Percentiles rank a stretch among this genome's conserved stretches.
These are phyloP conservation scores for Solanum pinnatisectum DNA, from an alignment of 257 asterid genomes.

Conservation along the genomic window DNA sequence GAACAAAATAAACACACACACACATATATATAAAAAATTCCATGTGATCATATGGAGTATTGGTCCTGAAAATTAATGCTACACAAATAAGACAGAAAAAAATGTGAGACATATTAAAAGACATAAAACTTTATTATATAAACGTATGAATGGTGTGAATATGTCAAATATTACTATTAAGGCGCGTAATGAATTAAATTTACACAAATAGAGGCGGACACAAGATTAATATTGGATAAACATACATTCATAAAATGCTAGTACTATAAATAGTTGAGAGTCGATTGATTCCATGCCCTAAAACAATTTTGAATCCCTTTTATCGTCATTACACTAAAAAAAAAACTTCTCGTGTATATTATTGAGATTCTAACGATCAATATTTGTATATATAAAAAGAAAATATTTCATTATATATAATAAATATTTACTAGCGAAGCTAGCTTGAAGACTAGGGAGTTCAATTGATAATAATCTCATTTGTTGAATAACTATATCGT, in stretches of 20 bases:
- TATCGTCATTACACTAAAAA: background rate
- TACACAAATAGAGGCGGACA: background rate
- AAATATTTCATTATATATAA: background rate
- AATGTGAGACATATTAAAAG: background rate
- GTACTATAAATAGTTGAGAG: background rate
- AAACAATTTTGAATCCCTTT: background rate
- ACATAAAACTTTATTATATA: background rate
- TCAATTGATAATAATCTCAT: background rate
- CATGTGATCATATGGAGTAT: background rate
- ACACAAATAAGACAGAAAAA: no score
- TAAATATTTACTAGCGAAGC: background rate
- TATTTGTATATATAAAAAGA: background rate
- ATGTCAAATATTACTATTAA: background rate
- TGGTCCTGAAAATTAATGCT: no score
- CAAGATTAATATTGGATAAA: no score
- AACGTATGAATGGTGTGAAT: background rate
- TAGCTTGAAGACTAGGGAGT: background rate
- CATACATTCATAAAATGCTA: background rate
- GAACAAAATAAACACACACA: background rate
- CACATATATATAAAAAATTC: no score
- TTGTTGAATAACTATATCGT: background rate
- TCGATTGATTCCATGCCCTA: background rate
- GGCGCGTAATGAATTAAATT: constrained; percentile 6
- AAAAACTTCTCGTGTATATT: background rate
- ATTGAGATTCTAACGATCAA: background rate